Base-by-base conservation (phyloP, 2,329 filamentous ascomycete genomes). In the Gaeumannomyces tritici region DNA sequence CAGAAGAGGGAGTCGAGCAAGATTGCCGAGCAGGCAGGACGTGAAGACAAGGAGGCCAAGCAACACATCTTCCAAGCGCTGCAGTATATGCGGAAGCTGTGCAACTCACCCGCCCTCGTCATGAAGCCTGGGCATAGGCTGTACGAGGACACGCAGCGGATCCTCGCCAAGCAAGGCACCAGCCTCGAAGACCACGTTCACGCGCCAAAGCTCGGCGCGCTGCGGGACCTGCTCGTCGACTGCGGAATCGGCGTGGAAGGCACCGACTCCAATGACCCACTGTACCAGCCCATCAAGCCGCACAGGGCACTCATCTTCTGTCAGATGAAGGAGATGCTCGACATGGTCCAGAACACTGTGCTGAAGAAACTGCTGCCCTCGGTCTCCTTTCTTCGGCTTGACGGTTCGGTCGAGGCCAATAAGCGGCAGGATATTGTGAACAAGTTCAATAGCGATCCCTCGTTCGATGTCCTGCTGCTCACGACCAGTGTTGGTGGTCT, bases 251-350 rank as follows among this genome's bases (percentile, higher is more conserved):
- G 95, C 35, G 83, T 89, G 54, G 87, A 92, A 65, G 83, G 85
- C 21, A 77, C 77, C 11, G 83, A 83, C n/a, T 75, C 77, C 1
- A 83, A 79, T 61, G 83, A 86, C 64, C 83, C 83, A 2, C 76
- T 86, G 21, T 86, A 86, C 70, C 83, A 91, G 73, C 96, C 93
- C 55, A 96, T 99, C 73, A 96, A 95, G 65, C 95, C 93, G 33
- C 95, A 99, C 73, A 90, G 95, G 57, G 96, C 95, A 0, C 84
- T 99, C 31, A 89, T 99, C 67, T 99, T 99, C 81, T 99, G 95
- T 70, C 95, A 99, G 74, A 97, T 99, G 91, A 99, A 99, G 77
- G 95, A 99, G 74, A 99, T 99, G 96, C 83, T 99, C 28, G 95
- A 99, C 74, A 98, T 99, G 85, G 96, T 99, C 2, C 93, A 98